Evolutionary conservation across 129 eudicot genomes (phyloP).

Genomic region (Kitagawia praeruptora): DNA sequence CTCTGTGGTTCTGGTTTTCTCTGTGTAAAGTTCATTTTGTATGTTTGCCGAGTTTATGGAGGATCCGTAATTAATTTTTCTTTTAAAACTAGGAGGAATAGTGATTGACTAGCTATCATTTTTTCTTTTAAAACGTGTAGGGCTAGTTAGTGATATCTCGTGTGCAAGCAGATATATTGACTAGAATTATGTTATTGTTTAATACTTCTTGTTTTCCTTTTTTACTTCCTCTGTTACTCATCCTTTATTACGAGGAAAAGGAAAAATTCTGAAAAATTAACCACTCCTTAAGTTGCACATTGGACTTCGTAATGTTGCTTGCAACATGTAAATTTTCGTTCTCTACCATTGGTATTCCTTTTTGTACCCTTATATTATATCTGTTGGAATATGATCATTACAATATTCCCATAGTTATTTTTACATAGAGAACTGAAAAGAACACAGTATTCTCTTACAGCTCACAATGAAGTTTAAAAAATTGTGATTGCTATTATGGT

Average conservation of each 20-base stretch:
- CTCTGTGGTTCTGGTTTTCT: background rate
- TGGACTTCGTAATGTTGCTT: background rate
- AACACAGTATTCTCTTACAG: background rate
- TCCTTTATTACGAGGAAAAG: background rate
- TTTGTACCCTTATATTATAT: background rate
- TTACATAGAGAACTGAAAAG: background rate
- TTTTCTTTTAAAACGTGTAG: background rate
- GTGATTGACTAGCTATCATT: background rate
- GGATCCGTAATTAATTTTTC: background rate
- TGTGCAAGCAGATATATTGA: background rate
- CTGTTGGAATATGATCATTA: background rate
- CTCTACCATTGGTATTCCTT: background rate
- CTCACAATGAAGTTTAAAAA: background rate
- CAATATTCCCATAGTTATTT: background rate
- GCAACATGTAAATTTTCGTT: background rate
- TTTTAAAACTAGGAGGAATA: background rate
- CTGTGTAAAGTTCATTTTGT: background rate
- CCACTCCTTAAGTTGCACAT: background rate
- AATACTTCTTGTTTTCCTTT: background rate
- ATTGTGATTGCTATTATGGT: background rate
- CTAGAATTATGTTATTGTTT: background rate
- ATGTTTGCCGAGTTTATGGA: background rate
- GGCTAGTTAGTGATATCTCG: background rate
- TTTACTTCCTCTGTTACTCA: background rate
- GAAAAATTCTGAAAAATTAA: background rate